Evolutionary conservation across 2,329 filamentous ascomycete genomes (phyloP).

Genomic region (Aureobasidium sp.): DNA sequence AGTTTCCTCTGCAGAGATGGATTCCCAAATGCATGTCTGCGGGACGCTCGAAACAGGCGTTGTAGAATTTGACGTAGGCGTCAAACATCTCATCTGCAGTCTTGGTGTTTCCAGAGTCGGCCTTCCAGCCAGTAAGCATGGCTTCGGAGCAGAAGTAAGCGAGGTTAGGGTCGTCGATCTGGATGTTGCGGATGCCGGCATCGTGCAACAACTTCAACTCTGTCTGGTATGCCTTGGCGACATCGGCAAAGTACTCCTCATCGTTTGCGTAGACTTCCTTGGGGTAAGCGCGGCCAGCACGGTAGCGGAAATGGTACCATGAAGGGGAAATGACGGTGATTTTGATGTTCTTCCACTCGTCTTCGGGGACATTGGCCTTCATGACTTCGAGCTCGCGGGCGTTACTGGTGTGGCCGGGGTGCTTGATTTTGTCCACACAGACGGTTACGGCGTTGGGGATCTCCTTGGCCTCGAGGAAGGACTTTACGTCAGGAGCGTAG

Average conservation of each 20-base stretch:
- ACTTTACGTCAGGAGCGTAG: constrained; percentile 51
- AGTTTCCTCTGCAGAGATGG: constrained; percentile 54
- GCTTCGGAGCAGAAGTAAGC: constrained; percentile 59
- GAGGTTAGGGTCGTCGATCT: constrained; percentile 34
- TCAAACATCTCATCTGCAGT: constrained; percentile 60
- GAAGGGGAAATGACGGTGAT: constrained; percentile 60
- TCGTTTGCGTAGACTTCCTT: constrained; percentile 34
- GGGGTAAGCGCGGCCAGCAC: constrained; percentile 35
- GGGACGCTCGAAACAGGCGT: constrained; percentile 57
- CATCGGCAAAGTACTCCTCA: constrained; percentile 33
- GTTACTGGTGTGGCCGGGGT: constrained; percentile 43
- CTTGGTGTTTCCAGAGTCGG: constrained; percentile 55
- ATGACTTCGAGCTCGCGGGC: constrained; percentile 49
- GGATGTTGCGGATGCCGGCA: constrained; percentile 32
- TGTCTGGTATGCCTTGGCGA: constrained; percentile 32
- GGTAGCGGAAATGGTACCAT: constrained; percentile 59
- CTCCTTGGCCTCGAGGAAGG: constrained; percentile 46
- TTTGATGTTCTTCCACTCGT: constrained; percentile 55
- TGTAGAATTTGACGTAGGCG: constrained; percentile 66
- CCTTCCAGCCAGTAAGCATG: constrained; percentile 59
- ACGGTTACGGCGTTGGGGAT: constrained; percentile 47
- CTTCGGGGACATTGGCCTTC: constrained; percentile 46
- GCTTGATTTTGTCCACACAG: constrained; percentile 47
- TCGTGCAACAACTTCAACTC: constrained; percentile 31
- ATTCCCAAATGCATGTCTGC: constrained; percentile 64